Conservation (phyloP, 1,284 basidiomycete genomes). For the Cryptococcus sp. region DNA sequence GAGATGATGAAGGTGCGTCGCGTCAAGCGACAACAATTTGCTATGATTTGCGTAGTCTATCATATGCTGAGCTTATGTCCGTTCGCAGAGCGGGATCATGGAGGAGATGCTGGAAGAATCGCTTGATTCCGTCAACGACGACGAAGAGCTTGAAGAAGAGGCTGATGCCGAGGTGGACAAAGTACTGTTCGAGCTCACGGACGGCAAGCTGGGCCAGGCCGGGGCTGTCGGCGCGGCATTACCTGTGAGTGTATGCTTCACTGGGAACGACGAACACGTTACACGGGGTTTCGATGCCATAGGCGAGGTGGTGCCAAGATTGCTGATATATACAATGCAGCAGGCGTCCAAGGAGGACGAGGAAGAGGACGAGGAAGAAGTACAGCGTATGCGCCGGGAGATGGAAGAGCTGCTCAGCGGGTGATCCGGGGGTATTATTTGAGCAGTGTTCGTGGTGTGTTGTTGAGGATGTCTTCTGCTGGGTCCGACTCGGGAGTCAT, state of each 20-base stretch:
- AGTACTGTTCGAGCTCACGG: slow-evolving; percentile 91
- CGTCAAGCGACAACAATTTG: neutral
- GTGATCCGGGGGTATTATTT: neutral
- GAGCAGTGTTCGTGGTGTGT: neutral
- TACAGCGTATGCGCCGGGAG: slow-evolving; percentile 84
- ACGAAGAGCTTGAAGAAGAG: slow-evolving; percentile 93
- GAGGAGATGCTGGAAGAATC: slow-evolving; percentile 92
- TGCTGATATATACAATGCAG: neutral
- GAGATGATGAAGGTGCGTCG: slow-evolving; percentile 91
- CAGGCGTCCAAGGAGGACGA: slow-evolving; percentile 60
- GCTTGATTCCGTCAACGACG: slow-evolving; percentile 76
- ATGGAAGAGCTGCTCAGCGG: slow-evolving; percentile 73
- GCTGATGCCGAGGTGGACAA: slow-evolving; percentile 97
- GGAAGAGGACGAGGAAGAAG: slow-evolving; percentile 76
- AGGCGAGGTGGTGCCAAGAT: neutral
- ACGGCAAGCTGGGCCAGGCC: slow-evolving; percentile 88
- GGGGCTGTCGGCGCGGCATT: slow-evolving; percentile 71
- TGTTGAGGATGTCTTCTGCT: no score
- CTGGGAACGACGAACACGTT: no score
- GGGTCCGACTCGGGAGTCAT: neutral
- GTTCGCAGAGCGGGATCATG: slow-evolving; percentile 78
- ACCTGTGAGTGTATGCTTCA: slow-evolving; percentile 64
- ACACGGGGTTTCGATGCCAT: no score
- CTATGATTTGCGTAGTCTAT: neutral
- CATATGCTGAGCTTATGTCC: neutral